These are phyloP conservation scores for Nemania sp. DNA, from an alignment of 2,329 filamentous ascomycete genomes.

Conservation along the genomic window DNA sequence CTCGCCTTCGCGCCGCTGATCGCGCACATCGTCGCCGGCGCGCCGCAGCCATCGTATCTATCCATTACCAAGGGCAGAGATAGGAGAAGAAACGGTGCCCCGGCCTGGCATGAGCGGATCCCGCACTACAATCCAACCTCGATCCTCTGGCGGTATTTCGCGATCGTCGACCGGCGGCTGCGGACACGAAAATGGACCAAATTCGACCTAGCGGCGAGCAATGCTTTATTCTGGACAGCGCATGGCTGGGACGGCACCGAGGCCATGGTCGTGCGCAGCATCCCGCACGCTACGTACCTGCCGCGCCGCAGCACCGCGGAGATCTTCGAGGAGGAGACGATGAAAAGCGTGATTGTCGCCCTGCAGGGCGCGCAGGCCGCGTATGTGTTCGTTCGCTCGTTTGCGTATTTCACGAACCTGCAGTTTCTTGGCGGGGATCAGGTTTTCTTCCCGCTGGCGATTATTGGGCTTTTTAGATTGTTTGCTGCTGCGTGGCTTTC, in stretches of 20 bases:
- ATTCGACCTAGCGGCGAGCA: constrained; percentile 37
- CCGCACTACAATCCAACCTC: constrained; percentile 42
- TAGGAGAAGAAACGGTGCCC: constrained; percentile 15
- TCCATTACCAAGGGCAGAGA: constrained; percentile 17
- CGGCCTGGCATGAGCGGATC: constrained; percentile 38
- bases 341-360: constrained; percentile 32
- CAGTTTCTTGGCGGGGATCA: background rate
- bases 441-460: constrained; percentile 11
- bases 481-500: constrained; percentile 32
- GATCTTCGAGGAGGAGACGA: constrained; percentile 24
- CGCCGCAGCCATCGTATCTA: constrained; percentile 32
- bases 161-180: constrained; percentile 40
- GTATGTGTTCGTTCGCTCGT: background rate
- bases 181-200: constrained; percentile 36
- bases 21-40: constrained; percentile 37
- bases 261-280: constrained; percentile 28
- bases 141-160: constrained; percentile 43
- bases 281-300: constrained; percentile 21
- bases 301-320: constrained; percentile 22
- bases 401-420: background rate
- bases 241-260: constrained; percentile 42
- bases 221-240: constrained; percentile 42
- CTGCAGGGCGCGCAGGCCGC: constrained; percentile 28
- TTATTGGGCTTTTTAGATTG: constrained; percentile 29
- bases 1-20: constrained; percentile 40